Conservation (phyloP, 2,329 filamentous ascomycete species). For the Pestalotiopsis sp. region DNA sequence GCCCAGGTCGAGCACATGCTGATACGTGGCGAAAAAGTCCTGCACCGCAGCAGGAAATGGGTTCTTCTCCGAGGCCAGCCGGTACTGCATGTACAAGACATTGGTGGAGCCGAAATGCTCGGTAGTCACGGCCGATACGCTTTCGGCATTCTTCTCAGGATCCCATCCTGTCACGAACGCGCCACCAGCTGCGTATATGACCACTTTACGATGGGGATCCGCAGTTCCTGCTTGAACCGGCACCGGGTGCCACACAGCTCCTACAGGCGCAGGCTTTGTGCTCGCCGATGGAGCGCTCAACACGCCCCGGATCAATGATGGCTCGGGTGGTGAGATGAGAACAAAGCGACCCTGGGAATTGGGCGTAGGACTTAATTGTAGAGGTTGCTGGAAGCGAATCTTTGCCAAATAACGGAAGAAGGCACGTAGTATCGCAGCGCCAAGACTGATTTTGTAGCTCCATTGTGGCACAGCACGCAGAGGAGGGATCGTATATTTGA, state of each 20-base stretch:
- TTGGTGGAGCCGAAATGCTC: slow-evolving; percentile 16
- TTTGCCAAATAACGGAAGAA: slow-evolving; percentile 15
- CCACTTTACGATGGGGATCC: slow-evolving; percentile 13
- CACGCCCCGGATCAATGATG: slow-evolving; percentile 15
- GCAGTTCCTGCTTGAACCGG: neutral
- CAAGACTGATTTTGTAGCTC: slow-evolving; percentile 18
- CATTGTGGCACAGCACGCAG: slow-evolving; percentile 22
- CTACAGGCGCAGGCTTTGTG: slow-evolving; percentile 19
- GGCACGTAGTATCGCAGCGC: slow-evolving; percentile 13
- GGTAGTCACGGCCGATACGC: slow-evolving; percentile 9
- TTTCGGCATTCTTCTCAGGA: slow-evolving; percentile 4
- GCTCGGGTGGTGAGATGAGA: slow-evolving; percentile 15
- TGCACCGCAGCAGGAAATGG: slow-evolving; percentile 24
- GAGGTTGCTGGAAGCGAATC: slow-evolving; percentile 18
- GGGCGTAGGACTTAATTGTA: slow-evolving; percentile 14
- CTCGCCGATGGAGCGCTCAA: slow-evolving; percentile 11
- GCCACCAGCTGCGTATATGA: slow-evolving; percentile 18
- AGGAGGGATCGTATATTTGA: slow-evolving; percentile 17
- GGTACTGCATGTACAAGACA: slow-evolving; percentile 20
- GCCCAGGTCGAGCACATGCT: slow-evolving; percentile 20
- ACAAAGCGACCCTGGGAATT: slow-evolving; percentile 18
- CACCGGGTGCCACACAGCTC: slow-evolving; percentile 20
- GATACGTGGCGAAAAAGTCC: slow-evolving; percentile 20
- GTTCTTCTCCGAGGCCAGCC: slow-evolving; percentile 14
- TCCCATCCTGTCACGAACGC: slow-evolving; percentile 23